Conservation (phyloP, 805 yeast species). For the Candida glaebosa region DNA sequence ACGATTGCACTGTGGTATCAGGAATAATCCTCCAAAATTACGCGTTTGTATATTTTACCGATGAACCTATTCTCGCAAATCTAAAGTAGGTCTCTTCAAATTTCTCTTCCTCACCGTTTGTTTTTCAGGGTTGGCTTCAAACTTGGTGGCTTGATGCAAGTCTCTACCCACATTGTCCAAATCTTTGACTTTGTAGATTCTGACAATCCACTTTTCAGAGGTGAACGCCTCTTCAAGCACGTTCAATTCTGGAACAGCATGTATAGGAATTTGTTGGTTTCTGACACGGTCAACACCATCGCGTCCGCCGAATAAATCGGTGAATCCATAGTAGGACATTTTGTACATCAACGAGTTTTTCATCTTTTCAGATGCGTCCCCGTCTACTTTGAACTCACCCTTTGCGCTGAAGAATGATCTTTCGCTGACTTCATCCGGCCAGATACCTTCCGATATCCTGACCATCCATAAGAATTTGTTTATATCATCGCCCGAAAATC, state of each 20-base stretch:
- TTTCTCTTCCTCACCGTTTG: conserved; percentile 38
- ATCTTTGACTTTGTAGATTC: conserved; percentile 89
- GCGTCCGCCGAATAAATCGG: conserved; percentile 61
- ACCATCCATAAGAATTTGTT: conserved; percentile 99
- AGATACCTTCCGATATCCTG: conserved; percentile 95
- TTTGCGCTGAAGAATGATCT: conserved; percentile 74
- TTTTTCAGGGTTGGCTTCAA: conserved; percentile 36
- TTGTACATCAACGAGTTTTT: conserved; percentile 89
- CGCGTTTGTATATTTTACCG: background rate
- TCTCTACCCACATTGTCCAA: conserved; percentile 84
- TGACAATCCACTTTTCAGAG: conserved; percentile 93
- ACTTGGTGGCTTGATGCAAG: conserved; percentile 52
- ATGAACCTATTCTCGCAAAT: conserved; percentile 38
- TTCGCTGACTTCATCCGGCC: conserved; percentile 98
- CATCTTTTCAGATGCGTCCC: conserved; percentile 80
- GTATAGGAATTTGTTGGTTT: conserved; percentile 63
- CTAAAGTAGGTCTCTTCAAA: conserved; percentile 53
- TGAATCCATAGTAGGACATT: conserved; percentile 85
- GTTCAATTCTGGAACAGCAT: conserved; percentile 52
- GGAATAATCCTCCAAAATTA: too few relatives aligned
- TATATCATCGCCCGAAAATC: conserved; percentile 93
- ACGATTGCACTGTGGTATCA: too few relatives aligned
- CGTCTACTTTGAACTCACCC: conserved; percentile 89
- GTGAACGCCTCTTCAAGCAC: conserved; percentile 93
- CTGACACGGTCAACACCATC: conserved; percentile 84